A percentile compares a stretch with the other conserved stretches of the same genome.
Conservation (phyloP, 768 basidiomycete species). For the Xanthoconium purpureum region DNA sequence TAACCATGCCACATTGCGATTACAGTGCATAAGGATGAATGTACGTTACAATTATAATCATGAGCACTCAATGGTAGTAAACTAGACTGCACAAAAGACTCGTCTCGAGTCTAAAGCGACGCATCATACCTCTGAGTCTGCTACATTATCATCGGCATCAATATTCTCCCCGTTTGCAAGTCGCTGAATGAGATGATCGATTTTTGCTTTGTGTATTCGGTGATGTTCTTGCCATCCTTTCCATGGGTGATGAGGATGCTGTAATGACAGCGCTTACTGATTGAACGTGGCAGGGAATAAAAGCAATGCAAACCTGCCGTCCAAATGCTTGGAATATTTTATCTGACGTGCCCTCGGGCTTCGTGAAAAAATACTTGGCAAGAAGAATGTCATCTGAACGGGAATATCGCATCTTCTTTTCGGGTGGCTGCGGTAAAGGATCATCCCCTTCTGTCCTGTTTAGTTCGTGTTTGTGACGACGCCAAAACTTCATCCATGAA, state of each 20-base stretch:
- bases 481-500: constrained; percentile 94
- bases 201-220: constrained; percentile 82
- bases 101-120: not conserved
- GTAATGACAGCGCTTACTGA: constrained; percentile 5
- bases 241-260: constrained; percentile 91
- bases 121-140: constrained; percentile 28
- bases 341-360: constrained; percentile 79
- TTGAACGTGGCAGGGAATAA: not conserved
- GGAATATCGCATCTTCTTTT: constrained; percentile 88
- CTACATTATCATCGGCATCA: constrained; percentile 31
- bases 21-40: not conserved
- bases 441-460: constrained; percentile 63
- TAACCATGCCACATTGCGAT: not conserved
- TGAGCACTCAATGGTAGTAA: not conserved
- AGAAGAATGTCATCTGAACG: constrained; percentile 75
- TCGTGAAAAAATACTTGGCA: constrained; percentile 67
- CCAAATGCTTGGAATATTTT: constrained; percentile 83
- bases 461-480: constrained; percentile 82
- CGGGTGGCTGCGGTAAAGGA: constrained; percentile 70
- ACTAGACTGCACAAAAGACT: constrained; percentile 5
- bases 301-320: constrained; percentile 47
- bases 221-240: constrained; percentile 94
- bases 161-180: constrained; percentile 56
- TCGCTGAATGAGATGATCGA: constrained; percentile 72
- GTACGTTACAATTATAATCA: constrained; percentile 14